These are phyloP conservation scores for Debaryomyces castellii DNA, from an alignment of 805 yeast genomes.

Conservation along the genomic window DNA sequence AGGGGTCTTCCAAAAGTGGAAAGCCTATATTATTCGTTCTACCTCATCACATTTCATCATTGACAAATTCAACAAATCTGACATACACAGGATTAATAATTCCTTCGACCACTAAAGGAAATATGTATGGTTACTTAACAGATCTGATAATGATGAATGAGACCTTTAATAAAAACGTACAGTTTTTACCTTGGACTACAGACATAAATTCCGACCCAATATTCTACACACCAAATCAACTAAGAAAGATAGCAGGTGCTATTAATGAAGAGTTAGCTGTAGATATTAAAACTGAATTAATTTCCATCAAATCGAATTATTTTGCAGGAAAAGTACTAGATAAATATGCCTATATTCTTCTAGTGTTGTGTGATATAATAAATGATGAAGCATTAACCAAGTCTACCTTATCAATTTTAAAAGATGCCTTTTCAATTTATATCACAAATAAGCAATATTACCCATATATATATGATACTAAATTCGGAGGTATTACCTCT, in stretches of 20 bases:
- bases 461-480: conserved; percentile 57
- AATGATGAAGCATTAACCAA: conserved; percentile 39
- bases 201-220: no score
- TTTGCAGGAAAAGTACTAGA: conserved; percentile 54
- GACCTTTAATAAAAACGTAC: no score
- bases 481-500: conserved; percentile 55
- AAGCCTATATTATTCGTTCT: no score
- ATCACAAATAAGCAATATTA: conserved; percentile 41
- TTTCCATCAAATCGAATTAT: conserved; percentile 43
- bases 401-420: conserved; percentile 32
- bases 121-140: no score
- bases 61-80: no score
- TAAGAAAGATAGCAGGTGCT: conserved; percentile 41
- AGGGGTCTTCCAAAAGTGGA: no score
- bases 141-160: no score
- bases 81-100: no score
- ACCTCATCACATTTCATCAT: no score
- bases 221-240: conserved; percentile 46
- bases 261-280: conserved; percentile 49
- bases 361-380: conserved; percentile 49
- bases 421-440: conserved; percentile 45
- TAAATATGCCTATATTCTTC: conserved; percentile 56
- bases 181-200: no score
- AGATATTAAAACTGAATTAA: conserved; percentile 43
- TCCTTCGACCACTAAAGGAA: no score